Conservation (phyloP, 23 red algal genomes). For the Chondrus crispus region DNA sequence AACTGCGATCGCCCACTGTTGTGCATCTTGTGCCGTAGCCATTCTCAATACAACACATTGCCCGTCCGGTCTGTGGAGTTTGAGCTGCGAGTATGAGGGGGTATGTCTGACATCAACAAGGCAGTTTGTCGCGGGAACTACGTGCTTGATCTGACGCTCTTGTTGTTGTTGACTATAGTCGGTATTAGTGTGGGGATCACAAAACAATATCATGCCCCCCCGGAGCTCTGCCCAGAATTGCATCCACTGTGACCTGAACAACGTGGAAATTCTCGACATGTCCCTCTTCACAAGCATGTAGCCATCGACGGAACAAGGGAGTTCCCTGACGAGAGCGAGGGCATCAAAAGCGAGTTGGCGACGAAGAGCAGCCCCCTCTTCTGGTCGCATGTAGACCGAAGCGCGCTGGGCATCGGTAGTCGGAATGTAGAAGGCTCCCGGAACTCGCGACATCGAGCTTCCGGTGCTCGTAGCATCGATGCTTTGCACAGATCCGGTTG, state of each 20-base stretch:
- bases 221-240: slow-evolving; percentile 49
- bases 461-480: slow-evolving; percentile 55
- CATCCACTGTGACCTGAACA: slow-evolving; percentile 59
- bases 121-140: slow-evolving; percentile 51
- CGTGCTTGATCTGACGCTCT: slow-evolving; percentile 20
- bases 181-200: slow-evolving; percentile 2
- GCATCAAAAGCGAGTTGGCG: slow-evolving; percentile 57
- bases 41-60: slow-evolving; percentile 39
- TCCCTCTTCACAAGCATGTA: slow-evolving; percentile 48
- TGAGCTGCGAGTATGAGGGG: slow-evolving; percentile 33
- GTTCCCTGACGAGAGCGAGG: slow-evolving; percentile 42
- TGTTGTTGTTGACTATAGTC: slow-evolving; percentile 5
- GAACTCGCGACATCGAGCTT: slow-evolving; percentile 47
- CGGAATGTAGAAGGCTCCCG: slow-evolving; percentile 63
- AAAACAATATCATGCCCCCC: slow-evolving; percentile 52
- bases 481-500: slow-evolving; percentile 36
- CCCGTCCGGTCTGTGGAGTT: slow-evolving; percentile 27
- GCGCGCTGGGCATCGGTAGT: slow-evolving; percentile 39
- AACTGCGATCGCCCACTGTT: slow-evolving; percentile 52
- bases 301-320: slow-evolving; percentile 30
- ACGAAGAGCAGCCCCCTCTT: slow-evolving; percentile 49
- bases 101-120: slow-evolving; percentile 58
- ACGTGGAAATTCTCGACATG: not conserved
- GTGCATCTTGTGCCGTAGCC: slow-evolving; percentile 49
- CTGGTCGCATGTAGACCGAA: slow-evolving; percentile 53